Evolutionary conservation across 176 grass and related monocot species (phyloP).

Genomic region (Lolium multiflorum): DNA sequence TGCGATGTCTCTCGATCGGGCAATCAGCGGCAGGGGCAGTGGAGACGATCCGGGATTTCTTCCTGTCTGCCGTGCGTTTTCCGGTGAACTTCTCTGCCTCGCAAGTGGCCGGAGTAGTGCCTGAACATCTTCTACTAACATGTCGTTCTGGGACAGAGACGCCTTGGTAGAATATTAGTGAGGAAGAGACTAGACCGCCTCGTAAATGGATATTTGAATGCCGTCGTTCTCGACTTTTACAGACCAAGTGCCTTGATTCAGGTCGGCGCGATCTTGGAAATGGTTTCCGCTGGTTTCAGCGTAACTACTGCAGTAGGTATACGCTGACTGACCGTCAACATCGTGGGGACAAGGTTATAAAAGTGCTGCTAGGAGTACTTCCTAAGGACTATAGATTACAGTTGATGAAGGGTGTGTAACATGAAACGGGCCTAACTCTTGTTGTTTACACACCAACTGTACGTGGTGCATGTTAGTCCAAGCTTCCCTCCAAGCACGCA

Average conservation of each 20-base stretch:
- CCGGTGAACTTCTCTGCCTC: background rate
- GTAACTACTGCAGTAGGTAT: conserved; percentile 11
- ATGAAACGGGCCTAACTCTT: conserved; percentile 14
- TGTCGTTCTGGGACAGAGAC: background rate
- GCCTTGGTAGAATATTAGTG: background rate
- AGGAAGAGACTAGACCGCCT: background rate
- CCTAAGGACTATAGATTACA: background rate
- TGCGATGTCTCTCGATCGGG: background rate
- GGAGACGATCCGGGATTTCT: background rate
- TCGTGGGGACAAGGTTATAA: background rate
- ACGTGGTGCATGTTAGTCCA: background rate
- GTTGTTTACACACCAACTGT: background rate
- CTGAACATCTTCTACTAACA: background rate
- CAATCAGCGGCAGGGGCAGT: no score
- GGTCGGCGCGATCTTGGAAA: background rate
- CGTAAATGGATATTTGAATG: background rate
- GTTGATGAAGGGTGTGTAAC: background rate
- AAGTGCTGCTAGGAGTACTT: no score
- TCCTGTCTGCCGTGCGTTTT: background rate
- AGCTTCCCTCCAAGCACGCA: background rate
- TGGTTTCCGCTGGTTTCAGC: background rate
- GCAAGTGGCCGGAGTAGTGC: background rate
- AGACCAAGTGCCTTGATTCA: background rate
- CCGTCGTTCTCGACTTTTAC: background rate
- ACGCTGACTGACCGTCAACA: background rate